phyloP scores from a whole-genome alignment of 768 basidiomycete species.

The Leucocoprinus sp. region DNA sequence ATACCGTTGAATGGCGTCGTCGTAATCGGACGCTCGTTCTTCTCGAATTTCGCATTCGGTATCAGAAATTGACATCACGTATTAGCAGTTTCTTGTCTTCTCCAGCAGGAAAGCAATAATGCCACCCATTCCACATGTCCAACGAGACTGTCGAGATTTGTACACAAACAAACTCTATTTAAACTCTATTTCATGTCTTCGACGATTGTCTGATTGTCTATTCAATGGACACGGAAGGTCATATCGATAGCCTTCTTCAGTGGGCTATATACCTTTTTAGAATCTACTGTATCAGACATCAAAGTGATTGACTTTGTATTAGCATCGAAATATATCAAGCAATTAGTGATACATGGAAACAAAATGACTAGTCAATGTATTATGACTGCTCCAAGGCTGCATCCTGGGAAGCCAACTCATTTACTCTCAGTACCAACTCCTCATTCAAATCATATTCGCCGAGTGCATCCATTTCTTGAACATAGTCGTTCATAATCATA shows the following conservation, averaged over 20 bases:
- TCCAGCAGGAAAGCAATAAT: conserved; percentile 14
- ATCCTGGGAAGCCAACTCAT: conserved; percentile 52
- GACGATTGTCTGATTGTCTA: too few species aligned
- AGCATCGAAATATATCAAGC: background rate
- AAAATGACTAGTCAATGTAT: background rate
- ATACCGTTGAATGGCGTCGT: conserved; percentile 59
- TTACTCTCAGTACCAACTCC: conserved; percentile 54
- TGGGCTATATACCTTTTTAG: too few species aligned
- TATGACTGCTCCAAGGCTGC: conserved; percentile 29
- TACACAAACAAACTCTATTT: too few species aligned
- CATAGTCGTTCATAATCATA: conserved; percentile 51
- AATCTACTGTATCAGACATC: too few species aligned
- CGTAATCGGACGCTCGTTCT: conserved; percentile 49
- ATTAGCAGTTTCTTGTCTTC: conserved; percentile 21
- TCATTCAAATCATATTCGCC: conserved; percentile 45
- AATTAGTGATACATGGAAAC: background rate
- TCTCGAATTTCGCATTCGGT: conserved; percentile 51
- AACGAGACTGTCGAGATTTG: too few species aligned
- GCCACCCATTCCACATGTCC: background rate
- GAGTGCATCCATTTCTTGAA: conserved; percentile 50
- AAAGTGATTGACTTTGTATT: too few species aligned
- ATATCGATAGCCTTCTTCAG: too few species aligned
- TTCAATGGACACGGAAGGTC: too few species aligned
- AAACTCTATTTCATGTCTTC: too few species aligned
- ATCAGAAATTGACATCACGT: conserved; percentile 31